Percentiles rank a stretch among this genome's conserved stretches.
phyloP scores from a whole-genome alignment of 192 early-diverging fungal species.

The Mortierella hygrophila region DNA sequence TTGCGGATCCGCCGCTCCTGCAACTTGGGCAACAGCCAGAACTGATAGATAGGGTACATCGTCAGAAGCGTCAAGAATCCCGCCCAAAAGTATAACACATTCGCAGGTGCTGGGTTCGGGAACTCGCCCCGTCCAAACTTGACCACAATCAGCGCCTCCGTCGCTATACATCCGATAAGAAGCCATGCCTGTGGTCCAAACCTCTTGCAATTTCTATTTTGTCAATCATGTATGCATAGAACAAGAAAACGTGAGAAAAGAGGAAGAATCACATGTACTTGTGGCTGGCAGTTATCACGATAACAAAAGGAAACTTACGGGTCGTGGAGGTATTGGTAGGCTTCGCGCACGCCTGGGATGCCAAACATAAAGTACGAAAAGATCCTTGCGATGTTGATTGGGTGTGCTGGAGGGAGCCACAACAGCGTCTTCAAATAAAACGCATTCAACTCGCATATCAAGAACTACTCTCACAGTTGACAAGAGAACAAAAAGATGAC shows the following conservation, averaged over 20 bases:
- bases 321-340: slow-evolving; percentile 88
- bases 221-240: too few species aligned
- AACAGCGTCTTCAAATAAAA: slow-evolving; percentile 95
- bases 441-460: slow-evolving; percentile 90
- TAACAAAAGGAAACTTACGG: slow-evolving; percentile 20
- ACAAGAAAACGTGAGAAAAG: not conserved
- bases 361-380: slow-evolving; percentile 88
- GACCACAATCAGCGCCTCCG: slow-evolving; percentile 90
- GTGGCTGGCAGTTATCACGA: not conserved
- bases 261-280: not conserved
- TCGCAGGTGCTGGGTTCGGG: slow-evolving; percentile 75
- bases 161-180: slow-evolving; percentile 83
- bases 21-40: slow-evolving; percentile 47
- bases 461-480: slow-evolving; percentile 59
- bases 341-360: slow-evolving; percentile 91
- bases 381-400: slow-evolving; percentile 82
- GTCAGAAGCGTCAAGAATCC: slow-evolving; percentile 69
- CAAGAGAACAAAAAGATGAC: not conserved
- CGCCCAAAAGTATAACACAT: slow-evolving; percentile 83
- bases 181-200: slow-evolving; percentile 96
- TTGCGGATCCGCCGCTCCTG: slow-evolving; percentile 6
- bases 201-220: slow-evolving; percentile 78
- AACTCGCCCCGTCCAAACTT: slow-evolving; percentile 93
- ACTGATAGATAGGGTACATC: slow-evolving; percentile 83
- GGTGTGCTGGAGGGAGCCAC: slow-evolving; percentile 92